A percentile compares a stretch with the other conserved stretches of the same genome.
These are phyloP conservation scores for Hortaea werneckii DNA, from an alignment of 2,329 filamentous ascomycete genomes.

Conservation along the genomic window DNA sequence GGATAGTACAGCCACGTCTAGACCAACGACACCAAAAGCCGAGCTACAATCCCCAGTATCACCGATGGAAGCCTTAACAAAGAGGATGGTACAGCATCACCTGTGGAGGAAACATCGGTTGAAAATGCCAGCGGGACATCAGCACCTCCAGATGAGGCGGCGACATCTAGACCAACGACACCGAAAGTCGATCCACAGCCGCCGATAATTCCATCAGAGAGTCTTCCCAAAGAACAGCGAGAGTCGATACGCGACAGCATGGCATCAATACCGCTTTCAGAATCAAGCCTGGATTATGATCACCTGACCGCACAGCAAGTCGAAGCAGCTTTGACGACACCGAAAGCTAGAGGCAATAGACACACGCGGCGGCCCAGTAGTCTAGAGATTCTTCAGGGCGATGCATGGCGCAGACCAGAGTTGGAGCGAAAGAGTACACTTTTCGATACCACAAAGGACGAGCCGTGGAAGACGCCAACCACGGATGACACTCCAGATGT, in stretches of 20 bases:
- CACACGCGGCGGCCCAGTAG: slow-evolving; percentile 23
- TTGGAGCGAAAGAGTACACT: slow-evolving; percentile 18
- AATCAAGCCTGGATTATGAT: slow-evolving; percentile 23
- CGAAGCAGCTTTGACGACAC: slow-evolving; percentile 22
- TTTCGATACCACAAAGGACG: slow-evolving; percentile 19
- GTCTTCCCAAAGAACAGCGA: background rate
- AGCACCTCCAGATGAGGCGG: background rate
- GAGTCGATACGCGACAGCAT: slow-evolving; percentile 15
- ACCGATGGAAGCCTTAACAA: background rate
- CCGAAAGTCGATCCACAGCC: slow-evolving; percentile 1
- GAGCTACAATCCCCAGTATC: slow-evolving; percentile 6
- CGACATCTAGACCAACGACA: background rate
- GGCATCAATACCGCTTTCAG: slow-evolving; percentile 21
- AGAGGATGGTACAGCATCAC: background rate
- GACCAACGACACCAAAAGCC: background rate
- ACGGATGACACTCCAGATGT: background rate
- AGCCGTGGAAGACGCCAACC: slow-evolving; percentile 9
- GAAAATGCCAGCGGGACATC: background rate
- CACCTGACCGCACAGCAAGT: slow-evolving; percentile 20
- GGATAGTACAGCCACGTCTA: background rate
- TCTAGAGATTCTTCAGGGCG: slow-evolving; percentile 24
- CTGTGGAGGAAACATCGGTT: background rate
- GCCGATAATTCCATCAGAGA: slow-evolving; percentile 4
- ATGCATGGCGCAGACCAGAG: slow-evolving; percentile 9
- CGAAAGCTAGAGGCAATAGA: slow-evolving; percentile 15